Conservation (phyloP, 306 rosid species). For the Cicer pinnatifidum region DNA sequence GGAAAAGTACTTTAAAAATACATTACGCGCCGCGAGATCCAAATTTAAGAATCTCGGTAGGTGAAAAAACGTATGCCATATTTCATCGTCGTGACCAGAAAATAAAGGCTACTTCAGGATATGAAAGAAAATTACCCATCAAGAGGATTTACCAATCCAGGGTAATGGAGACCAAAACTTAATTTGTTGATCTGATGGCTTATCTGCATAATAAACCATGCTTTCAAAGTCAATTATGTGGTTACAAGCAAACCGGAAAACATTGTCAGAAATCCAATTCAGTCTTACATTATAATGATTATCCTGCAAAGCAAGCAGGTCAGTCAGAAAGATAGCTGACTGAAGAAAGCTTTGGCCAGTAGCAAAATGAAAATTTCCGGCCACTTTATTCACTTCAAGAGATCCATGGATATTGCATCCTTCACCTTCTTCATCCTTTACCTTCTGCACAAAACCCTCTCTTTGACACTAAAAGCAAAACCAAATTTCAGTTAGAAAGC, state of each 20-base stretch:
- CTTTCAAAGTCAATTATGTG: slow-evolving; percentile 34
- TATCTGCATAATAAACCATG: slow-evolving; percentile 66
- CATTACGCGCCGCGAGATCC: slow-evolving; percentile 4
- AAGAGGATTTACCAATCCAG: slow-evolving; percentile 90
- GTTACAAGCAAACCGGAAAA: slow-evolving; percentile 32
- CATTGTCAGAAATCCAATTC: slow-evolving; percentile 32
- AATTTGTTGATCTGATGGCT: slow-evolving; percentile 82
- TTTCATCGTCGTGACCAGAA: slow-evolving; percentile 35
- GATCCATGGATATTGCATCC: slow-evolving; percentile 90
- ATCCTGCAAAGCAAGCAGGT: slow-evolving; percentile 64
- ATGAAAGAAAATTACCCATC: slow-evolving; percentile 74
- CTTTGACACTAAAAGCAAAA: slow-evolving; percentile 77
- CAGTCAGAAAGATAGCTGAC: slow-evolving; percentile 58
- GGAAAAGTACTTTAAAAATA: background rate
- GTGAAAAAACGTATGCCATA: slow-evolving; percentile 5
- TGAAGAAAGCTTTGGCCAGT: slow-evolving; percentile 88
- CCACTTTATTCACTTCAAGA: slow-evolving; percentile 90
- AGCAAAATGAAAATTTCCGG: slow-evolving; percentile 81
- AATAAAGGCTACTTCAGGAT: slow-evolving; percentile 30
- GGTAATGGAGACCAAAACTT: slow-evolving; percentile 77
- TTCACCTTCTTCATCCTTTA: slow-evolving; percentile 92
- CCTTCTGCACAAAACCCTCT: slow-evolving; percentile 79
- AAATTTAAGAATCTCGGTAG: slow-evolving; percentile 21
- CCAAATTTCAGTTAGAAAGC: slow-evolving; percentile 40
- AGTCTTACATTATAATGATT: slow-evolving; percentile 72